Conservation (phyloP, 73 alveolate genomes). For the Stentor coeruleus region DNA sequence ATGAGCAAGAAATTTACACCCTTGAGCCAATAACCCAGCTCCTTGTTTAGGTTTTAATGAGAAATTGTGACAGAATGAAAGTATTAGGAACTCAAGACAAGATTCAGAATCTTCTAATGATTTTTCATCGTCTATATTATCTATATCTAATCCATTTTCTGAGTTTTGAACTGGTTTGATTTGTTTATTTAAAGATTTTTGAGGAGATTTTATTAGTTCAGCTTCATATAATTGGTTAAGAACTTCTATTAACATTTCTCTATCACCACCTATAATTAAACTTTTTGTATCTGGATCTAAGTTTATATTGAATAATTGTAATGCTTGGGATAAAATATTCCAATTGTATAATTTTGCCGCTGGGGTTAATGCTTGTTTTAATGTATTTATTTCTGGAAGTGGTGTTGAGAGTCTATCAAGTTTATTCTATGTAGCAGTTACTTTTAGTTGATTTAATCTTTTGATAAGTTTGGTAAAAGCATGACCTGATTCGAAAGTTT, state of each 20-base stretch:
- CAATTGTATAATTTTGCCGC: constrained; percentile 5
- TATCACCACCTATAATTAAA: constrained; percentile 60
- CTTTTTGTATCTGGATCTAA: constrained; percentile 51
- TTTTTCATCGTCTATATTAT: constrained; percentile 22
- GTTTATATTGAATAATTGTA: constrained; percentile 26
- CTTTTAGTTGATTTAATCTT: constrained; percentile 20
- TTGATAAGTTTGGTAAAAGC: background rate
- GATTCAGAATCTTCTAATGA: constrained; percentile 48
- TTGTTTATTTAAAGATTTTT: background rate
- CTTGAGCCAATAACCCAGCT: constrained; percentile 76
- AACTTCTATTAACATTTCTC: constrained; percentile 27
- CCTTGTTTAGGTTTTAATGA: constrained; percentile 61
- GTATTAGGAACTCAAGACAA: constrained; percentile 55
- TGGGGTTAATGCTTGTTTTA: constrained; percentile 42
- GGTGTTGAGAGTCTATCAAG: background rate
- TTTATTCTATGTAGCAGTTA: constrained; percentile 13
- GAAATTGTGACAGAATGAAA: constrained; percentile 51
- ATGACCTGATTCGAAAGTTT: background rate
- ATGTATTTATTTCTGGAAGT: constrained; percentile 20
- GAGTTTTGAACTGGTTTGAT: background rate
- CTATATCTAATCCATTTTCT: constrained; percentile 34
- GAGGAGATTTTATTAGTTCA: background rate
- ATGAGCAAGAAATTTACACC: constrained; percentile 73
- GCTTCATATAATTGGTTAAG: constrained; percentile 2
- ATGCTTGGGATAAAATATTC: constrained; percentile 17